phyloP scores from a whole-genome alignment of 192 early-diverging fungal genomes.

The Obelidium mucronatum region DNA sequence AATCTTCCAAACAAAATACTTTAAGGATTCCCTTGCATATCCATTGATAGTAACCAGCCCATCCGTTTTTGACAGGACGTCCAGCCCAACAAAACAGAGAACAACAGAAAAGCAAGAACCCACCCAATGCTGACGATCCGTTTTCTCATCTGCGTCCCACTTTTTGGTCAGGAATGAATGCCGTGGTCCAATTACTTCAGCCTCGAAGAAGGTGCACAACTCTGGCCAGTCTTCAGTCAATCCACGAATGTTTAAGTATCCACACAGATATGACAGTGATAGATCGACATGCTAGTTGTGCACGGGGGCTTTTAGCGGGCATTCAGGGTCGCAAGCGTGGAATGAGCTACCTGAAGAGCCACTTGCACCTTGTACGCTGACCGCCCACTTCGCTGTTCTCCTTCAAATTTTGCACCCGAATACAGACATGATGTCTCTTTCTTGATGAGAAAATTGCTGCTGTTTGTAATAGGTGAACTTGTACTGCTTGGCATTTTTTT shows the following conservation, averaged over 20 bases:
- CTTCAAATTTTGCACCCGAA: constrained; percentile 69
- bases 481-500: too few relatives aligned
- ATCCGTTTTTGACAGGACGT: too few relatives aligned
- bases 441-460: too few relatives aligned
- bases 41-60: too few relatives aligned
- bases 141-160: constrained; percentile 82
- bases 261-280: constrained; percentile 73
- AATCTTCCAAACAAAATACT: too few relatives aligned
- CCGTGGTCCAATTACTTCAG: constrained; percentile 83
- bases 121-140: constrained; percentile 82
- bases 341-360: constrained; percentile 67
- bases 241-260: constrained; percentile 84
- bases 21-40: too few relatives aligned
- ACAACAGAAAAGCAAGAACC: not conserved
- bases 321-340: not conserved
- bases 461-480: too few relatives aligned
- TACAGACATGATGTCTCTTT: constrained; percentile 53
- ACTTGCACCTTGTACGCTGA: constrained; percentile 74
- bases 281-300: constrained; percentile 79
- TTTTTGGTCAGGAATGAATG: constrained; percentile 81
- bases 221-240: constrained; percentile 83
- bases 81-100: too few relatives aligned
- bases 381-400: constrained; percentile 68
- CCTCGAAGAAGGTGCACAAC: constrained; percentile 87
- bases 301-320: not conserved